These are phyloP conservation scores for Xylaria sp. DNA, from an alignment of 2,329 filamentous ascomycete genomes.

Conservation along the genomic window DNA sequence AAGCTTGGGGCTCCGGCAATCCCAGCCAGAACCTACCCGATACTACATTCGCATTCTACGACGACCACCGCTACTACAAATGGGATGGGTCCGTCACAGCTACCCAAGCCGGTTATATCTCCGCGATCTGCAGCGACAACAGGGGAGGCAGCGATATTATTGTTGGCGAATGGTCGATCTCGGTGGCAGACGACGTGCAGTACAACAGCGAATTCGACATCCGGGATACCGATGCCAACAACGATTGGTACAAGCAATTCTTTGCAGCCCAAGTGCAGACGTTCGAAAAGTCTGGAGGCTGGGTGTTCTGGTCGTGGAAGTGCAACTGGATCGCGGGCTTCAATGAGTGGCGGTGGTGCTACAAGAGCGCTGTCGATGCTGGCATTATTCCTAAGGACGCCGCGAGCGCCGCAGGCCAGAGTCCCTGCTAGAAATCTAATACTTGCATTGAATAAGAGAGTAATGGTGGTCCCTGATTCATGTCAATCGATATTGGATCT, in stretches of 20 bases:
- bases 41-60: slow-evolving; percentile 50
- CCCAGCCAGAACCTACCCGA: slow-evolving; percentile 52
- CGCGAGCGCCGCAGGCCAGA: slow-evolving; percentile 35
- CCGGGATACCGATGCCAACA: slow-evolving; percentile 50
- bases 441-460: neutral
- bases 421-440: slow-evolving; percentile 34
- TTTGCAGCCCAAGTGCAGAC: slow-evolving; percentile 65
- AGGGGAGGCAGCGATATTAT: slow-evolving; percentile 56
- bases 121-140: slow-evolving; percentile 57
- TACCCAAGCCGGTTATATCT: slow-evolving; percentile 62
- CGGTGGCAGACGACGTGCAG: slow-evolving; percentile 60
- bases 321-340: slow-evolving; percentile 49
- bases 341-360: slow-evolving; percentile 61
- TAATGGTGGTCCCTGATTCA: neutral
- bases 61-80: slow-evolving; percentile 50
- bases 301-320: slow-evolving; percentile 72
- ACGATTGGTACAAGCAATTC: slow-evolving; percentile 64
- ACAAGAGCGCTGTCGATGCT: slow-evolving; percentile 49
- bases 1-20: slow-evolving; percentile 61
- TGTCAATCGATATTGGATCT: neutral
- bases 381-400: slow-evolving; percentile 43
- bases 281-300: slow-evolving; percentile 64
- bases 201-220: slow-evolving; percentile 53
- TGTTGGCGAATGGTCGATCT: slow-evolving; percentile 68
- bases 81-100: slow-evolving; percentile 58